Conservation (phyloP, 2,329 filamentous ascomycete genomes). For the Alternaria sp. region DNA sequence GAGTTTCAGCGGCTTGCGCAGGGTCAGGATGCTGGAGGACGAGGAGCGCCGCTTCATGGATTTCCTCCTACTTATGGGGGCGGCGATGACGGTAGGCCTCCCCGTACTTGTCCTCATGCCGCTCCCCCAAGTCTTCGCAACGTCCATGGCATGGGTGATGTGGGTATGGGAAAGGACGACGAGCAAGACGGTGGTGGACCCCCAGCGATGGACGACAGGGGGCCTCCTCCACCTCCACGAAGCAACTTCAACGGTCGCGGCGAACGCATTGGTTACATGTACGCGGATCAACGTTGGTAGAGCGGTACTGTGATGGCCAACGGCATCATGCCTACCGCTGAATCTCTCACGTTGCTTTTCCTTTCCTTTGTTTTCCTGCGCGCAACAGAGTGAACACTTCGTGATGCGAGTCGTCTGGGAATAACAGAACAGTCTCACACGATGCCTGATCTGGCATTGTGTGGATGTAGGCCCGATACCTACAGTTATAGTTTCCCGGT, state of each 20-base stretch:
- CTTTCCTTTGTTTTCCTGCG: not conserved
- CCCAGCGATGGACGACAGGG: not conserved
- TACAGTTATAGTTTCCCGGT: not conserved
- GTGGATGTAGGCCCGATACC: conserved; percentile 3
- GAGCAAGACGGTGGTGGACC: conserved; percentile 3
- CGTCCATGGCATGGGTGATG: not conserved
- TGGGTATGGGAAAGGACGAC: not conserved
- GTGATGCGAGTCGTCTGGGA: not conserved
- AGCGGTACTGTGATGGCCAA: not conserved
- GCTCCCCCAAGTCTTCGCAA: conserved; percentile 2
- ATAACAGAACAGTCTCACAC: not conserved
- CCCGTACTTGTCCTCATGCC: conserved; percentile 2
- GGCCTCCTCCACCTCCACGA: not conserved
- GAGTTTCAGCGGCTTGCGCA: conserved; percentile 7
- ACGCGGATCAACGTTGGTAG: conserved; percentile 1
- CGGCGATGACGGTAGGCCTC: not conserved
- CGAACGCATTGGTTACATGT: conserved; percentile 1
- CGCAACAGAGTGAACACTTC: not conserved
- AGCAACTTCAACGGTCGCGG: not conserved
- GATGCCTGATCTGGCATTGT: not conserved
- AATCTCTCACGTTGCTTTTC: not conserved
- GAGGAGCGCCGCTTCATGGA: not conserved
- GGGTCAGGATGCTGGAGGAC: not conserved
- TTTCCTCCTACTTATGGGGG: not conserved
- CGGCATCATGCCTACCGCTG: not conserved